phyloP scores from a whole-genome alignment of 2,329 filamentous ascomycete genomes.

The Byssoonygena ceratinophila region DNA sequence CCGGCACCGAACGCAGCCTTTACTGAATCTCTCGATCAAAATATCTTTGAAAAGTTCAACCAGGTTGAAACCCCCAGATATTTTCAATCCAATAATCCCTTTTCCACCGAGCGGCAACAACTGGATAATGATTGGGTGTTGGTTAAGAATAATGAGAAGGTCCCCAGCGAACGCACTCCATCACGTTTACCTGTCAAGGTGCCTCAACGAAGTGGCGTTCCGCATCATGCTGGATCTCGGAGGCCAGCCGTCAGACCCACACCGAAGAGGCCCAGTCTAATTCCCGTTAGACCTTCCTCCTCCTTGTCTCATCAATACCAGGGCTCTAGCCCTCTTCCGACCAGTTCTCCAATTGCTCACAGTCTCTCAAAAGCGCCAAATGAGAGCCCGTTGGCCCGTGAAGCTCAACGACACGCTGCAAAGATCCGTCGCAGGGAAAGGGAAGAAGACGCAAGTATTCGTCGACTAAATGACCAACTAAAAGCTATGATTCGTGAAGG shows the following conservation, averaged over 20 bases:
- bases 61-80: slow-evolving; percentile 19
- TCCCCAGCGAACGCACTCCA: slow-evolving; percentile 16
- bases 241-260: slow-evolving; percentile 6
- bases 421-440: slow-evolving; percentile 61
- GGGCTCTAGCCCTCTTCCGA: slow-evolving; percentile 4
- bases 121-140: slow-evolving; percentile 51
- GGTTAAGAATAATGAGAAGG: slow-evolving; percentile 36
- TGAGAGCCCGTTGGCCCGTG: slow-evolving; percentile 33
- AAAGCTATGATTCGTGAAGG: slow-evolving; percentile 83
- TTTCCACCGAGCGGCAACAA: neutral
- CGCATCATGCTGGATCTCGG: slow-evolving; percentile 12
- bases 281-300: slow-evolving; percentile 12
- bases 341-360: slow-evolving; percentile 21
- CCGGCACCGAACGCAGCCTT: slow-evolving; percentile 7
- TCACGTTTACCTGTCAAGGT: slow-evolving; percentile 16
- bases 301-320: slow-evolving; percentile 3
- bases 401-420: slow-evolving; percentile 65
- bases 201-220: slow-evolving; percentile 10
- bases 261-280: slow-evolving; percentile 16
- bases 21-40: slow-evolving; percentile 20
- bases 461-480: slow-evolving; percentile 66
- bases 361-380: slow-evolving; percentile 23
- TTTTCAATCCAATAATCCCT: neutral
- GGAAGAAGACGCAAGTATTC: slow-evolving; percentile 68
- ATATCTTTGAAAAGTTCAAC: slow-evolving; percentile 22